Conservation (phyloP, 2,329 filamentous ascomycete genomes). For the Epichloe festucae region DNA sequence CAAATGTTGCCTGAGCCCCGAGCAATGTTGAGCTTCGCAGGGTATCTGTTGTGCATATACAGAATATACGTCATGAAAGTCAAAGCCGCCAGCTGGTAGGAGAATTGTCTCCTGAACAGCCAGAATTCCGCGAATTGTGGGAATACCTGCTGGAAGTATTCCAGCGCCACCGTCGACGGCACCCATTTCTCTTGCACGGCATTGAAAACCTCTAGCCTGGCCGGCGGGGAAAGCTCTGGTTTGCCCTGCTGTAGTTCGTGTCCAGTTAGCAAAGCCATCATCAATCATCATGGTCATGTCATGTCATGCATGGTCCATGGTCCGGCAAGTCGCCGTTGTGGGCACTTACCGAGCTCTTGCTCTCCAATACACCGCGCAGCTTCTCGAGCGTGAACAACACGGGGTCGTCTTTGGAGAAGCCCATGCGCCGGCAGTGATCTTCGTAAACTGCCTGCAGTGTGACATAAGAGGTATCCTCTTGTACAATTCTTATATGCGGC, state of each 20-base stretch:
- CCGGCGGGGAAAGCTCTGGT: constrained; percentile 55
- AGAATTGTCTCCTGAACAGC: constrained; percentile 95
- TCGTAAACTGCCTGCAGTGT: constrained; percentile 93
- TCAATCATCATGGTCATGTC: background rate
- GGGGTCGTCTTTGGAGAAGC: constrained; percentile 87
- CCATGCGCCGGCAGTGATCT: constrained; percentile 80
- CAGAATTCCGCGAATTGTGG: constrained; percentile 89
- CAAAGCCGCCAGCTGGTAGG: constrained; percentile 85
- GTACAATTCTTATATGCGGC: constrained; percentile 86
- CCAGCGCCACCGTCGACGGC: constrained; percentile 64
- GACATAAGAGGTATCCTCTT: constrained; percentile 90
- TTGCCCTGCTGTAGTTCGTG: constrained; percentile 37
- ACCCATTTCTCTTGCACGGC: constrained; percentile 93
- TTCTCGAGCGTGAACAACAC: constrained; percentile 94
- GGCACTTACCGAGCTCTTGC: constrained; percentile 44
- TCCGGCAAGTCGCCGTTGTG: background rate
- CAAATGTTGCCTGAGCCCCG: constrained; percentile 84
- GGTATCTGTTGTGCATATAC: constrained; percentile 92
- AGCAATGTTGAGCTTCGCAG: constrained; percentile 88
- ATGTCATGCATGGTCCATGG: too few species aligned
- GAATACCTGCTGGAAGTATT: constrained; percentile 83
- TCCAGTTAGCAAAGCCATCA: background rate
- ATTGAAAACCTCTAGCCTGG: constrained; percentile 81
- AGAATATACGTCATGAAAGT: constrained; percentile 99
- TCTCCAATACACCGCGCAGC: constrained; percentile 61